Conservation (phyloP, 2,329 filamentous ascomycete genomes). For the Chaetomiaceae sp. region DNA sequence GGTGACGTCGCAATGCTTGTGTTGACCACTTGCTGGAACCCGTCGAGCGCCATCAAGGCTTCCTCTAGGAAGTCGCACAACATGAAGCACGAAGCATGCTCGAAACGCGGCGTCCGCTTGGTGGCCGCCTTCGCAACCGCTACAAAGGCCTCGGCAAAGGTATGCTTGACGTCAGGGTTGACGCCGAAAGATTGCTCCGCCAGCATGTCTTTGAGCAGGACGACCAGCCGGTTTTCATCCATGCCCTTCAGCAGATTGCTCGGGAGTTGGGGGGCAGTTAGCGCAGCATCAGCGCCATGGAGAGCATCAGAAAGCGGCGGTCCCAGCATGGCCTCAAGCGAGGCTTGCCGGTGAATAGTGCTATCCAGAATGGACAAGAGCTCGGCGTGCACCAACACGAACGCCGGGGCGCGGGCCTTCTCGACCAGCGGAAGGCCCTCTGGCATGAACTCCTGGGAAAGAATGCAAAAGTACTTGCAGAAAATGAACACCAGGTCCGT, state of each 20-base stretch:
- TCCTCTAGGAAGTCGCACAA: conserved; percentile 91
- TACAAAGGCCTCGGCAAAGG: conserved; percentile 73
- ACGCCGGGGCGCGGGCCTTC: conserved; percentile 63
- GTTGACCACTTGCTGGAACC: conserved; percentile 33
- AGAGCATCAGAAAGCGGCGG: conserved; percentile 40
- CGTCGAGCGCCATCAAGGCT: conserved; percentile 57
- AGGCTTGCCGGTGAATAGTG: conserved; percentile 71
- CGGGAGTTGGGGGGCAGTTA: conserved; percentile 50
- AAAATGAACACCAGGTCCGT: conserved; percentile 91
- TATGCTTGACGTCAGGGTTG: conserved; percentile 45
- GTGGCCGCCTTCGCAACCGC: conserved; percentile 67
- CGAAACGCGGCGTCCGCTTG: conserved; percentile 69
- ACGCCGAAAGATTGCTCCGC: conserved; percentile 39
- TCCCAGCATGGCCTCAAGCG: conserved; percentile 40
- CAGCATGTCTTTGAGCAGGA: conserved; percentile 75
- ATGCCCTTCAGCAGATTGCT: conserved; percentile 69
- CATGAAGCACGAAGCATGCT: conserved; percentile 78
- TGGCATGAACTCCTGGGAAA: conserved; percentile 68
- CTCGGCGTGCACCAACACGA: conserved; percentile 77
- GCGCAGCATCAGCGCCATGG: conserved; percentile 58
- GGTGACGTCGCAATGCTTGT: conserved; percentile 26
- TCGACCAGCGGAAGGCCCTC: conserved; percentile 45
- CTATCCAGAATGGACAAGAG: conserved; percentile 72
- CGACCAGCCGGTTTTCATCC: conserved; percentile 81
- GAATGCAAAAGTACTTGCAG: conserved; percentile 76